Evolutionary conservation across 768 basidiomycete species (phyloP).

Genomic region (Vararia minispora): DNA sequence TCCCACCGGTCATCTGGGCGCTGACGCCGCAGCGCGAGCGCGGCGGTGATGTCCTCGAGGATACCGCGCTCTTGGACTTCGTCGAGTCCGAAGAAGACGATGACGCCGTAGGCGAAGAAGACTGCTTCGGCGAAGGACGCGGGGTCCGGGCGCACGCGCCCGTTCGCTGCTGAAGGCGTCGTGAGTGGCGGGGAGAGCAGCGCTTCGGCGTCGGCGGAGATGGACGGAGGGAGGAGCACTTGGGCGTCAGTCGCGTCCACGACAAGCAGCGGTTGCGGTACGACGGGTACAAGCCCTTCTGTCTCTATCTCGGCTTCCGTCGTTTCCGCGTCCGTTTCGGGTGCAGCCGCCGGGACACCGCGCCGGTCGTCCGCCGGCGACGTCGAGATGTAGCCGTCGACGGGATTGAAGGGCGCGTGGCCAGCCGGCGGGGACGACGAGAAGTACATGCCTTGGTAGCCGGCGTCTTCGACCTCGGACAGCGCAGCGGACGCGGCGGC

Average conservation of each 20-base stretch:
- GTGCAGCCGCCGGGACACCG: neutral
- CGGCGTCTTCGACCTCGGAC: slow-evolving; percentile 83
- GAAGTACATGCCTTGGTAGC: slow-evolving; percentile 85
- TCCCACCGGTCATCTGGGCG: slow-evolving; percentile 73
- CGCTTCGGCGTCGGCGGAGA: too few species aligned
- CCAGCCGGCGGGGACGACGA: slow-evolving; percentile 20
- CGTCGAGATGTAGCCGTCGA: slow-evolving; percentile 54
- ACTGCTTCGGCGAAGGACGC: slow-evolving; percentile 62
- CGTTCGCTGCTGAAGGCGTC: too few species aligned
- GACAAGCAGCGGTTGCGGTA: too few species aligned
- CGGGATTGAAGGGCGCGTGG: slow-evolving; percentile 2
- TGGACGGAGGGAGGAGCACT: too few species aligned
- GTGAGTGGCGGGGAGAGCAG: too few species aligned
- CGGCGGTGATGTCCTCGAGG: slow-evolving; percentile 71
- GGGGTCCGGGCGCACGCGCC: slow-evolving; percentile 16
- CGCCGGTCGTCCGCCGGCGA: slow-evolving; percentile 14
- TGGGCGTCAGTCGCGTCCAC: too few species aligned
- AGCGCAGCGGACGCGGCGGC: slow-evolving; percentile 51
- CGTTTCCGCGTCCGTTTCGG: neutral
- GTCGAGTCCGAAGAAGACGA: slow-evolving; percentile 81
- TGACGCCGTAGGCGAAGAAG: slow-evolving; percentile 83
- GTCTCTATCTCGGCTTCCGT: slow-evolving; percentile 4
- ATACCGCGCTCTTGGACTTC: slow-evolving; percentile 75
- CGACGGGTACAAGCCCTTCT: too few species aligned
- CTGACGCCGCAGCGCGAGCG: slow-evolving; percentile 53